Evolutionary conservation across 495 filamentous ascomycete genomes (phyloP).

Genomic region (Hyphodiscus hymeniophilus): DNA sequence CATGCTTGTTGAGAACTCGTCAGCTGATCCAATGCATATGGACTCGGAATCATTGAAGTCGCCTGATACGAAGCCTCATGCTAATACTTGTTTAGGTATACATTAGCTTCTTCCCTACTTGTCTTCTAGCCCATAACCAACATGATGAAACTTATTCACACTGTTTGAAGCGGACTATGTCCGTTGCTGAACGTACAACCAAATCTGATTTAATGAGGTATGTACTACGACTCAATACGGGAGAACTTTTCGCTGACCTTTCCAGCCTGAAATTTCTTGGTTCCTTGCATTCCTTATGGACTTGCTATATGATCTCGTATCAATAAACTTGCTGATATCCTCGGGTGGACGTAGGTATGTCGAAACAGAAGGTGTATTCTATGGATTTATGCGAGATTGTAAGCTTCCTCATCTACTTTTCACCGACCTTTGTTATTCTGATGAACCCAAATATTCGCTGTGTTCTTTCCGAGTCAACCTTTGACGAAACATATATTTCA

Average conservation of each 20-base stretch:
- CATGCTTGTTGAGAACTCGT: slow-evolving; percentile 97
- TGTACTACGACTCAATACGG: slow-evolving; percentile 22
- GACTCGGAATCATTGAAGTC: slow-evolving; percentile 1
- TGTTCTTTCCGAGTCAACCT: slow-evolving; percentile 66
- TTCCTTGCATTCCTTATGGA: slow-evolving; percentile 5
- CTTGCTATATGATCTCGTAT: background rate
- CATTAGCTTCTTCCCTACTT: slow-evolving; percentile 11
- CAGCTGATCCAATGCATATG: slow-evolving; percentile 61
- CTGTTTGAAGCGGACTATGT: slow-evolving; percentile 78
- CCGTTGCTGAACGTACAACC: slow-evolving; percentile 70
- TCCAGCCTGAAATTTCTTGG: slow-evolving; percentile 22
- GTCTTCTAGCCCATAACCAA: slow-evolving; percentile 25
- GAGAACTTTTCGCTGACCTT: slow-evolving; percentile 15
- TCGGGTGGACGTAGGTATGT: slow-evolving; percentile 12
- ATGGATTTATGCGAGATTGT: background rate
- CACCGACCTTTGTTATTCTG: slow-evolving; percentile 33
- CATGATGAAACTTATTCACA: slow-evolving; percentile 93
- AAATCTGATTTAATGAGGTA: slow-evolving; percentile 99
- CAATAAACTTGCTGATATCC: slow-evolving; percentile 12
- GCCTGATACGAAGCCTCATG: slow-evolving; percentile 21
- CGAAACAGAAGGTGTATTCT: background rate
- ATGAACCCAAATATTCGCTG: slow-evolving; percentile 71
- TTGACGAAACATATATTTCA: slow-evolving; percentile 74
- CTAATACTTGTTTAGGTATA: slow-evolving; percentile 39
- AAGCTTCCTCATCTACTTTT: slow-evolving; percentile 6